phyloP scores from a whole-genome alignment of 1,284 basidiomycete species.

The Pholiota adiposa region DNA sequence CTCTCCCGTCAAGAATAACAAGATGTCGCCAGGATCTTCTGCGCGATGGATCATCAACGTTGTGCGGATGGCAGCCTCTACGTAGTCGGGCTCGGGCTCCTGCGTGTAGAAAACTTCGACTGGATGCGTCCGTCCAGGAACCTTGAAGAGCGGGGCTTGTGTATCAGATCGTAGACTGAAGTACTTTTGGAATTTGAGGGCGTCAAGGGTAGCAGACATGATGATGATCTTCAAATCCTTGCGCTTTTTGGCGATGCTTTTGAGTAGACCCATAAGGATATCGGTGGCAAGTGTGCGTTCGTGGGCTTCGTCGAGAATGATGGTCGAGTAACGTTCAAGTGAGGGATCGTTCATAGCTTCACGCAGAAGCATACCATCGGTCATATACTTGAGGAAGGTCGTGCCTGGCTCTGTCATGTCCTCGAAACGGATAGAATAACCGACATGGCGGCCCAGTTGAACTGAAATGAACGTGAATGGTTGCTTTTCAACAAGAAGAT shows the following conservation, averaged over 20 bases:
- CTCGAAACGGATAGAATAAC: constrained; percentile 99
- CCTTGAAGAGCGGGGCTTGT: constrained; percentile 89
- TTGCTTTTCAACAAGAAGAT: background rate
- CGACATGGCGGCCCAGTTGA: constrained; percentile 91
- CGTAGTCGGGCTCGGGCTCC: constrained; percentile 95
- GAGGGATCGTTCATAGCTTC: constrained; percentile 98
- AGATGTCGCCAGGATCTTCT: constrained; percentile 92
- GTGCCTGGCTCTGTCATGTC: constrained; percentile 93
- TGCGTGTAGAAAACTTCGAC: constrained; percentile 97
- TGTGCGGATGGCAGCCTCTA: constrained; percentile 96
- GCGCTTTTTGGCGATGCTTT: constrained; percentile 79
- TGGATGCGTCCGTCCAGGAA: constrained; percentile 95
- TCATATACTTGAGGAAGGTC: constrained; percentile 98
- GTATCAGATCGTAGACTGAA: constrained; percentile 68
- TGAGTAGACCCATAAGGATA: constrained; percentile 94
- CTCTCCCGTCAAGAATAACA: constrained; percentile 97
- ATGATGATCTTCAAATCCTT: constrained; percentile 95
- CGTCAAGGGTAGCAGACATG: constrained; percentile 98
- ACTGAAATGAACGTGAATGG: constrained; percentile 49
- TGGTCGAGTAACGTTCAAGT: constrained; percentile 90
- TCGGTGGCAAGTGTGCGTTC: constrained; percentile 98
- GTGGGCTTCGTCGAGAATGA: constrained; percentile 99
- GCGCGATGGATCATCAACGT: constrained; percentile 98
- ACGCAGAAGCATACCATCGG: constrained; percentile 96
- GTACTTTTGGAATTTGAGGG: constrained; percentile 96